Conservation (phyloP, 805 yeast genomes). For the Zygoascus bituminiphila region DNA sequence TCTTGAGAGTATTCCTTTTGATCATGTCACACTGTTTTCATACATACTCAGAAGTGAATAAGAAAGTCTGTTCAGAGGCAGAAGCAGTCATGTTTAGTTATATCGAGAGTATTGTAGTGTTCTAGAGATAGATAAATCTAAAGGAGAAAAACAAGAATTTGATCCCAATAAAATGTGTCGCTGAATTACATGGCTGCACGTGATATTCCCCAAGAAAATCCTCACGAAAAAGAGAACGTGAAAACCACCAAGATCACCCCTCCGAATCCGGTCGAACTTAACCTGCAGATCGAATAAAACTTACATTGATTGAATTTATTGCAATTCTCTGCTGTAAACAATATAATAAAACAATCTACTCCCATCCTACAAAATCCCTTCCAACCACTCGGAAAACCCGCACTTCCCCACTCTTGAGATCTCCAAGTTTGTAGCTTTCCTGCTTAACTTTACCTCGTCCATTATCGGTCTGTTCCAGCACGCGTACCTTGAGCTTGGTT, state of each 20-base stretch:
- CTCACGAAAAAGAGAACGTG: too few relatives aligned
- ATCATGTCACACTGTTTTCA: not conserved
- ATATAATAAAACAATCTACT: slow-evolving; percentile 6
- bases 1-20: not conserved
- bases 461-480: slow-evolving; percentile 22
- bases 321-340: not conserved
- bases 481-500: slow-evolving; percentile 41
- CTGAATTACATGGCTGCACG: not conserved
- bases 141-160: not conserved
- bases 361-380: slow-evolving; percentile 67
- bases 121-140: not conserved
- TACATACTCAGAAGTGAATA: slow-evolving; percentile 53
- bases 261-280: too few relatives aligned
- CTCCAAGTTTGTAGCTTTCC: slow-evolving; percentile 58
- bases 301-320: not conserved
- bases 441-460: slow-evolving; percentile 37
- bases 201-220: not conserved
- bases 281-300: too few relatives aligned
- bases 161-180: not conserved
- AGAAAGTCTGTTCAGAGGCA: slow-evolving; percentile 34
- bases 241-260: too few relatives aligned
- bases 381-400: slow-evolving; percentile 75
- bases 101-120: not conserved
- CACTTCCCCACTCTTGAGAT: slow-evolving; percentile 70
- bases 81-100: slow-evolving; percentile 27